A percentile compares a stretch with the other conserved stretches of the same genome.
These are phyloP conservation scores for Lachancea sp. DNA, from an alignment of 805 yeast genomes.

Conservation along the genomic window DNA sequence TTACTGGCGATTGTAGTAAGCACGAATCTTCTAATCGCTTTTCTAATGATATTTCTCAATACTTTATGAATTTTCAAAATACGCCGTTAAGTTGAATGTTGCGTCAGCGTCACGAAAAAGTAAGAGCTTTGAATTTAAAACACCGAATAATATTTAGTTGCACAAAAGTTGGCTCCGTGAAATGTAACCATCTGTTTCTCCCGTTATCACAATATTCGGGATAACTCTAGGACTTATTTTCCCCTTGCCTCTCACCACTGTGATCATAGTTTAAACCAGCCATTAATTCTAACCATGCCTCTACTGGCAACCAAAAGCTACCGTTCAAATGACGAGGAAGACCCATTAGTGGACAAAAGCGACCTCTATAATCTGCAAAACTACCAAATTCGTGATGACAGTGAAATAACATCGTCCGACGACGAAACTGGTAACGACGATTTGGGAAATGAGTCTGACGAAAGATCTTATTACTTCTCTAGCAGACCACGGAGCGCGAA, in stretches of 20 bases:
- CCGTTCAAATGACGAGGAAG: neutral
- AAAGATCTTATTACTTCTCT: constrained; percentile 12
- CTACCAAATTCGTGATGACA: constrained; percentile 14
- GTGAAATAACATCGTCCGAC: constrained; percentile 17
- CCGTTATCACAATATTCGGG: too few relatives aligned
- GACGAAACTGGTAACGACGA: constrained; percentile 9
- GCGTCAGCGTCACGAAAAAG: constrained; percentile 4
- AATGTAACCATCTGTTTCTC: too few relatives aligned
- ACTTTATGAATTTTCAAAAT: neutral
- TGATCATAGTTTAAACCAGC: neutral
- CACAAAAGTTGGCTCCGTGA: neutral
- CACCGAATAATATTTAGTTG: neutral
- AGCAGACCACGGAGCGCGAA: constrained; percentile 6
- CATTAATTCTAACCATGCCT: constrained; percentile 4
- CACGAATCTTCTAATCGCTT: too few relatives aligned
- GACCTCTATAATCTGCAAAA: constrained; percentile 5
- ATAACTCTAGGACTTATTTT: neutral
- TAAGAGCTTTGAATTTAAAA: neutral
- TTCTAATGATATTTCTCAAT: neutral
- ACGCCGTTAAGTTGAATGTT: neutral
- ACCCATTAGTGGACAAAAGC: neutral
- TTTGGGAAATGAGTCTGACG: constrained; percentile 5
- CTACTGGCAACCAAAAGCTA: constrained; percentile 5
- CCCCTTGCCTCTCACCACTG: neutral
- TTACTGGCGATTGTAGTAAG: too few relatives aligned